Base-by-base conservation (phyloP, 192 early-diverging fungal genomes). In the Thamnidium elegans region DNA sequence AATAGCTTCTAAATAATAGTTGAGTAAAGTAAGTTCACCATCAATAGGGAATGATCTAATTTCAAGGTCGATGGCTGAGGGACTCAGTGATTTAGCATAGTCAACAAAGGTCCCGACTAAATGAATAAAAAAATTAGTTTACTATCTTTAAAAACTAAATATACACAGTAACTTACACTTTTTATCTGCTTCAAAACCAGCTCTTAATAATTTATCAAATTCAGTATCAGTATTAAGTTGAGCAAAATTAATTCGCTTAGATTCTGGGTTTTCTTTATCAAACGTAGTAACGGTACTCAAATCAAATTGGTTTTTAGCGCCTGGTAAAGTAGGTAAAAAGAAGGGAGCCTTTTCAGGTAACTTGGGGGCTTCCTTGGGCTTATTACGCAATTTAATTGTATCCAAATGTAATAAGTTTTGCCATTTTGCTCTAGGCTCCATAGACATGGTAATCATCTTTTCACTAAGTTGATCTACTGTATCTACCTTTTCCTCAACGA, bases 301-400 rank as follows among this genome's bases (percentile, higher is more conserved):
- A 14, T 50, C 51, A 13, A 81, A 68, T 31, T 72, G 66, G 50
- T 70, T 71, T 14, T 77, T 67, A 44, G 81, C 82, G 50, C 89
- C 93, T 26, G 86, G 74, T 4, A 93, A 62, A 1, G 93, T 92
- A 10, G 89, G 88, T 68, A 99, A 75, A 78, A 99, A 98, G 83
- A 99, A 99, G 21, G 95, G 94, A 15, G 94, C 92, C 47, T 86
- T 85, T 68, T 96, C 94, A 17, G 93, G 91, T 11, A 83, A 81
- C 69, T 94, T 92, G n/a, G 92, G 90, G n/a, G 91, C 82, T 71
- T 91, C 88, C 51, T 80, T 86, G 15, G 96, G 91, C 69, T 90
- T 90, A 79, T 95, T 99, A 60, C 96, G 90, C 70, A 91, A 83
- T 77, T 96, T 95, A 78, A 96, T 94, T 1, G 86, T 85, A 5